A percentile compares a stretch with the other conserved stretches of the same genome.
phyloP scores from a whole-genome alignment of 768 basidiomycete species.

The Lactifluus hygrophoroides region DNA sequence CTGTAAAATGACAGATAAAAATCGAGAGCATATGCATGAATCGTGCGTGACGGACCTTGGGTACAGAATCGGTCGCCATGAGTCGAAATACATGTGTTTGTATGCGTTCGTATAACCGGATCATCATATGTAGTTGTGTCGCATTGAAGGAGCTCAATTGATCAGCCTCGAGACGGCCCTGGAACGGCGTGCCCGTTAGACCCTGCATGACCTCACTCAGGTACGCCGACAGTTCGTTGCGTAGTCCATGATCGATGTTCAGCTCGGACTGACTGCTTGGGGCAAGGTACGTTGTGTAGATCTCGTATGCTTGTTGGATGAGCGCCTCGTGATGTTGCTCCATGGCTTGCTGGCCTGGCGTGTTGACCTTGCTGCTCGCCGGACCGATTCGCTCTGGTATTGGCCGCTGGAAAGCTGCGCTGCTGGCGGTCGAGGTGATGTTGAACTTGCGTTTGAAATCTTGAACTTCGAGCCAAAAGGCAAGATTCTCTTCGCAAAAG shows the following conservation, averaged over 20 bases:
- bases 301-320: conserved; percentile 89
- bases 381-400: conserved; percentile 36
- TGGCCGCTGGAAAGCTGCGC: conserved; percentile 29
- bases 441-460: conserved; percentile 96
- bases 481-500: conserved; percentile 97
- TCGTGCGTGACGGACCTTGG: conserved; percentile 50
- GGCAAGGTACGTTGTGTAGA: conserved; percentile 92
- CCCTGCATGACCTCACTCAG: conserved; percentile 82
- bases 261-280: conserved; percentile 93
- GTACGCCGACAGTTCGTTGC: conserved; percentile 91
- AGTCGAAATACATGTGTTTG: conserved; percentile 94
- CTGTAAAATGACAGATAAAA: conserved; percentile 30
- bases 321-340: conserved; percentile 93
- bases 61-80: conserved; percentile 99
- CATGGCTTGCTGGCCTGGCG: conserved; percentile 83
- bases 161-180: conserved; percentile 73
- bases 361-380: conserved; percentile 34
- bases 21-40: not conserved
- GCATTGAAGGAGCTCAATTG: conserved; percentile 84
- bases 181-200: conserved; percentile 66
- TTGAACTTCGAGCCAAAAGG: conserved; percentile 94
- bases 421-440: conserved; percentile 72
- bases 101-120: conserved; percentile 89
- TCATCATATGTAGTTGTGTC: conserved; percentile 90
- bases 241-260: conserved; percentile 95